phyloP scores from a whole-genome alignment of 2,329 filamentous ascomycete species.

The Fusarium burgessii region DNA sequence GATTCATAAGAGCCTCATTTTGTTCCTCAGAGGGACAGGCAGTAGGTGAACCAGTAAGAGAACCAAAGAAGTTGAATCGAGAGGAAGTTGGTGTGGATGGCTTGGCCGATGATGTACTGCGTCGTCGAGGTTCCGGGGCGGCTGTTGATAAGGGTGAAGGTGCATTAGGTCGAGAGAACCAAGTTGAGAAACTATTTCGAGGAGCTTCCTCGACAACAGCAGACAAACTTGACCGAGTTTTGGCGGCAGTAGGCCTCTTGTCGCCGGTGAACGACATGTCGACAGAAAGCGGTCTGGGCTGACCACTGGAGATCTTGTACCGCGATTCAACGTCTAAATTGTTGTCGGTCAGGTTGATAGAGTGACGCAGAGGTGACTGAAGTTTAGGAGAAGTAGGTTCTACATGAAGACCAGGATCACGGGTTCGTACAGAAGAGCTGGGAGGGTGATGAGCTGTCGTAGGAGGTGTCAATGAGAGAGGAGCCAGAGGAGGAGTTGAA shows the following conservation, averaged over 20 bases:
- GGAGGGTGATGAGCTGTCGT: slow-evolving; percentile 35
- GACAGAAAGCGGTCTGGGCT: slow-evolving; percentile 46
- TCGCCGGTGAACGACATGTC: slow-evolving; percentile 50
- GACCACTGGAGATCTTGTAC: slow-evolving; percentile 21
- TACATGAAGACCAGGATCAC: slow-evolving; percentile 43
- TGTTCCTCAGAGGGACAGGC: slow-evolving; percentile 48
- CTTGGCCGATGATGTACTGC: slow-evolving; percentile 49
- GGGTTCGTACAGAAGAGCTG: slow-evolving; percentile 37
- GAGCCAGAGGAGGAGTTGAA: slow-evolving; percentile 16
- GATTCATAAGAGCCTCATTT: slow-evolving; percentile 66
- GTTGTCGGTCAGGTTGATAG: slow-evolving; percentile 43
- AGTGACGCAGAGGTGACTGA: slow-evolving; percentile 50
- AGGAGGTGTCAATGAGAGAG: slow-evolving; percentile 31
- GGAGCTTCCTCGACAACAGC: slow-evolving; percentile 34
- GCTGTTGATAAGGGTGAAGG: slow-evolving; percentile 31
- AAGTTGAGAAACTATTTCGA: slow-evolving; percentile 38
- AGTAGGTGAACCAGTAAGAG: slow-evolving; percentile 58
- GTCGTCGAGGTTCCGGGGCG: slow-evolving; percentile 22
- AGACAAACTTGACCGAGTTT: slow-evolving; percentile 21
- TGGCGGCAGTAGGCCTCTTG: slow-evolving; percentile 33
- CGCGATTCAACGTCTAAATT: slow-evolving; percentile 27
- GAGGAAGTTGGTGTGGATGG: slow-evolving; percentile 50
- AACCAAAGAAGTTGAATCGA: slow-evolving; percentile 61
- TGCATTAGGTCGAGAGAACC: slow-evolving; percentile 41
- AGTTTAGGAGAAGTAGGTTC: slow-evolving; percentile 47